Evolutionary conservation across 2,329 filamentous ascomycete genomes (phyloP), one percentile per base, ranked within the genome.

Genomic region (Arthroderma uncinatum): DNA sequence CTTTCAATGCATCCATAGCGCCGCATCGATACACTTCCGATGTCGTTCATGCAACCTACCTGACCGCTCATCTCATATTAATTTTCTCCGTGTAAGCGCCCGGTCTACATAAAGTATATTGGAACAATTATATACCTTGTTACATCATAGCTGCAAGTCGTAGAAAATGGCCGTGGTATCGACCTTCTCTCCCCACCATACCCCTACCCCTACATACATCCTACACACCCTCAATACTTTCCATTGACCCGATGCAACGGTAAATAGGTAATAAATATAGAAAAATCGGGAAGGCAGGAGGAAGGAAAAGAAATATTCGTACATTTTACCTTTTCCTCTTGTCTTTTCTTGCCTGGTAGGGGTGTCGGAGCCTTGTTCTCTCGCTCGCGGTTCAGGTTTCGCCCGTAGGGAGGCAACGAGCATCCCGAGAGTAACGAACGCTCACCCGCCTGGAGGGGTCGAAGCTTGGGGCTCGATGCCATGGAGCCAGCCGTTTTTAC

Each of bases 241-340:
- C 47, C 47, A 50, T 30, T 33, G 47, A 50, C 47, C 47, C 47
- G 47, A 50, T 50, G 47, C 47, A 50, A 50, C 47, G 47, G 47
- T 50, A 50, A 50, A 50, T 50, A 30, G 47, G 33, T 14, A 50
- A 50, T 50, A 50, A 47, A 47, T 19, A 33, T 50, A 50, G 28
- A n/a, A 50, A 34, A 16, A 50, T 8, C 16, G 12, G 23, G 25
- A 30, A n/a, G n/a, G 12, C 12, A 28, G n/a, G 33, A 16, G 47
- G 28, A n/a, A 50, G 5, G 44, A 33, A 25, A 50, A 34, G 25
- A 16, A n/a, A 23, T 25, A n/a, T 21, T 47, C 40, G 40, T 47
- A 47, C 40, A 16, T 48, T 48, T 48, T 48, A 25, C 42, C 23
- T 48, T 48, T 25, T 48, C 47, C 12, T 25, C 19, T 50, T 25